Conservation (phyloP, 2,329 filamentous ascomycete genomes). For the Claviceps cyperi region DNA sequence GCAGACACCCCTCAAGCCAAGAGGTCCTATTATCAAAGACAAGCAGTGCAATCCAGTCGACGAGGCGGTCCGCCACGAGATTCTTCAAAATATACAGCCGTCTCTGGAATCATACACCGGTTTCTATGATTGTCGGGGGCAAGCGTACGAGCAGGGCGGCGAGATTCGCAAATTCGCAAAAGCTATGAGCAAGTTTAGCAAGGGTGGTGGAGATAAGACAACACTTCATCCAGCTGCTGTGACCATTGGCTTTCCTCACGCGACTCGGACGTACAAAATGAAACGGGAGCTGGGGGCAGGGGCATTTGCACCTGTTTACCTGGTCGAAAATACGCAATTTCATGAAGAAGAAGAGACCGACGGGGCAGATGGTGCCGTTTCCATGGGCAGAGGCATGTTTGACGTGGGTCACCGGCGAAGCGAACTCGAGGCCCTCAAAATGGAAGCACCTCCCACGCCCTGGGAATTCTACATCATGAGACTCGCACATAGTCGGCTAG, state of each 20-base stretch:
- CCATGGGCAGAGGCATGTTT: conserved; percentile 49
- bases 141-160: conserved; percentile 48
- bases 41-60: conserved; percentile 80
- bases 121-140: conserved; percentile 58
- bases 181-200: conserved; percentile 40
- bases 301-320: conserved; percentile 89
- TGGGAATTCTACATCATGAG: conserved; percentile 98
- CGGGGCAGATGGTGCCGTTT: conserved; percentile 26
- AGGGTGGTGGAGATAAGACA: conserved; percentile 45
- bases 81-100: conserved; percentile 60
- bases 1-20: conserved; percentile 26
- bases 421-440: conserved; percentile 74
- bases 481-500: conserved; percentile 62
- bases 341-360: conserved; percentile 27
- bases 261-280: conserved; percentile 56
- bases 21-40: conserved; percentile 68
- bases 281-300: conserved; percentile 81
- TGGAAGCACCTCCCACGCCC: conserved; percentile 73
- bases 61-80: conserved; percentile 55
- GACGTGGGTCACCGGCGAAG: conserved; percentile 37
- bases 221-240: conserved; percentile 45
- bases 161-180: conserved; percentile 79
- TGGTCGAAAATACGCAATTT: conserved; percentile 59
- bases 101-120: conserved; percentile 61
- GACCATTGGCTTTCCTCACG: conserved; percentile 51